Evolutionary conservation across 768 basidiomycete species (phyloP).

Genomic region (Psilocybe cubensis): DNA sequence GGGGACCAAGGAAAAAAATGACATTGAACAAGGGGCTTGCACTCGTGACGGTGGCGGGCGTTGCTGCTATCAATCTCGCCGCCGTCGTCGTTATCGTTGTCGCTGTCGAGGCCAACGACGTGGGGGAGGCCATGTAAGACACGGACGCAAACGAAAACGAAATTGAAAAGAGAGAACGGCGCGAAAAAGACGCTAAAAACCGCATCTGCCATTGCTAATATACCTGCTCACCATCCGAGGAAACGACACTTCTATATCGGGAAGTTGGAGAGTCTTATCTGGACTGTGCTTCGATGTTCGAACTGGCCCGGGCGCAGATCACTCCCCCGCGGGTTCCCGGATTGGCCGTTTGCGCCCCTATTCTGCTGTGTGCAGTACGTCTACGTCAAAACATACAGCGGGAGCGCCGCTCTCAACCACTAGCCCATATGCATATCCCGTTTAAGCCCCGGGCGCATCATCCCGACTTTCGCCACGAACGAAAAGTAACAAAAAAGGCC

Average conservation of each 20-base stretch:
- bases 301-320: neutral
- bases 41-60: conserved; percentile 15
- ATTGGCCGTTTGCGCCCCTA: no score
- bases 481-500: no score
- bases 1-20: conserved; percentile 11
- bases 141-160: neutral
- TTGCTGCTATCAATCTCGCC: neutral
- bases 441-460: no score
- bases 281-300: neutral
- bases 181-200: no score
- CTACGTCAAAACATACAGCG: no score
- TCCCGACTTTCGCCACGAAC: no score
- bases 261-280: conserved; percentile 2
- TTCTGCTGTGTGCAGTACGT: no score
- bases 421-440: no score
- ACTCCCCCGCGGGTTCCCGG: neutral
- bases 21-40: conserved; percentile 7
- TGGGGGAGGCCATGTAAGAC: neutral
- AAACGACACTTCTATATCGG: neutral
- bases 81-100: neutral
- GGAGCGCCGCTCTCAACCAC: no score
- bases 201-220: neutral
- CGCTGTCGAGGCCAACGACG: neutral
- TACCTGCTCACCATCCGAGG: neutral
- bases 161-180: no score